Conservation (phyloP, 2,329 filamentous ascomycete species). For the Eurotiales sp. region DNA sequence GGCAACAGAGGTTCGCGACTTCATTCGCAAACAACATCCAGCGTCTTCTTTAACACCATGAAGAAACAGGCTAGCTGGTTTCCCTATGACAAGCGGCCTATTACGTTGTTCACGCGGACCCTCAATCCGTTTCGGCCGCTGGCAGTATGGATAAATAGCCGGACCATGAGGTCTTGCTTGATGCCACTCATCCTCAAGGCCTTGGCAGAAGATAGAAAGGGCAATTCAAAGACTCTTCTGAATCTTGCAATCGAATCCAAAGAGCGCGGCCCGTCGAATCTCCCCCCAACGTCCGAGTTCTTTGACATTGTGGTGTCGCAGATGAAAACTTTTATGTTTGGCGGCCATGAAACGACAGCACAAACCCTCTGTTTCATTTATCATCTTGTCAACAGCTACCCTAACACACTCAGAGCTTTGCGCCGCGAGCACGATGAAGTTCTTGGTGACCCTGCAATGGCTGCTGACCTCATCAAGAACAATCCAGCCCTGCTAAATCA, state of each 20-base stretch:
- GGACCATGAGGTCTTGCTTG: neutral
- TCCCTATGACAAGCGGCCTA: neutral
- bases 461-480: constrained; percentile 36
- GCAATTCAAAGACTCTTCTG: neutral
- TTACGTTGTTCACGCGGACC: neutral
- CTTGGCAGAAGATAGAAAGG: neutral
- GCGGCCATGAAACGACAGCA: constrained; percentile 26
- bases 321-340: constrained; percentile 25
- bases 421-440: constrained; percentile 51
- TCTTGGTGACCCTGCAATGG: constrained; percentile 44
- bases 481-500: constrained; percentile 49
- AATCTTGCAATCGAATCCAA: neutral
- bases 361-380: constrained; percentile 30
- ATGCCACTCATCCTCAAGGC: neutral
- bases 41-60: neutral
- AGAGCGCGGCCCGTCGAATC: neutral
- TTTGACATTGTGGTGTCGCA: neutral
- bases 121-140: neutral
- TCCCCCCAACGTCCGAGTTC: neutral
- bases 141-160: neutral
- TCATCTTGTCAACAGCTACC: constrained; percentile 34
- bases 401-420: constrained; percentile 32
- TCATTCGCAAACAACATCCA: neutral
- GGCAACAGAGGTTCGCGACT: neutral
- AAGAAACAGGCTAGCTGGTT: neutral